Evolutionary conservation across 257 asterid genomes (phyloP).

Genomic region (Mitragyna speciosa): DNA sequence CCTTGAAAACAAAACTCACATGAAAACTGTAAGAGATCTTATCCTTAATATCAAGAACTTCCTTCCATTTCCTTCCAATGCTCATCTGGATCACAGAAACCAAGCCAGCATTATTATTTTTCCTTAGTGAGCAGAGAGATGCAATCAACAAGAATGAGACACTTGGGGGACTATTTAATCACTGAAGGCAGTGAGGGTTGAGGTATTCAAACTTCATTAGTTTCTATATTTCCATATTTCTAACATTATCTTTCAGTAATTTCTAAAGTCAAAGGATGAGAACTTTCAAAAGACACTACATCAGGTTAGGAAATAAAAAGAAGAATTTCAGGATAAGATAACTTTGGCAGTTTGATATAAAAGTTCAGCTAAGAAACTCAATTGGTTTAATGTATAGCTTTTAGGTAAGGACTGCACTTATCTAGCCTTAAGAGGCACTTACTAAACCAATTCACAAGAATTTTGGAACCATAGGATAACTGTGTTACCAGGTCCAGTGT

Average conservation of each 20-base stretch:
- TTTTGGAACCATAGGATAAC: background rate
- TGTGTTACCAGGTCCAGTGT: background rate
- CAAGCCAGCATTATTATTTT: background rate
- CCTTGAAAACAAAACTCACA: conserved; percentile 33
- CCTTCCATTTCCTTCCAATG: conserved; percentile 96
- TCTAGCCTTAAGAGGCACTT: background rate
- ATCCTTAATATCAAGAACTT: conserved; percentile 63
- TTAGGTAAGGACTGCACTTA: background rate
- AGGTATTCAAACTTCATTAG: background rate
- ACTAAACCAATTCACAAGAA: background rate
- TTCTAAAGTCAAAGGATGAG: background rate
- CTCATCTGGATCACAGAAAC: conserved; percentile 55
- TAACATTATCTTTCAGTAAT: background rate
- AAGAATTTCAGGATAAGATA: background rate
- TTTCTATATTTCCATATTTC: background rate
- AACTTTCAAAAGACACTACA: background rate
- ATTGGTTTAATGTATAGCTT: background rate
- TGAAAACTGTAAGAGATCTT: conserved; percentile 67
- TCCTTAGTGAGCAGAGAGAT: background rate
- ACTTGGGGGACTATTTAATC: too few species aligned
- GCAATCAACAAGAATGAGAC: background rate
- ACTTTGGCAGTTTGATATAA: background rate
- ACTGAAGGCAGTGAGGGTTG: background rate
- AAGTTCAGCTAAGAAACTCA: background rate
- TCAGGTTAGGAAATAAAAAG: background rate